Conservation (phyloP, 1,284 basidiomycete genomes). For the Puccinia hordei region DNA sequence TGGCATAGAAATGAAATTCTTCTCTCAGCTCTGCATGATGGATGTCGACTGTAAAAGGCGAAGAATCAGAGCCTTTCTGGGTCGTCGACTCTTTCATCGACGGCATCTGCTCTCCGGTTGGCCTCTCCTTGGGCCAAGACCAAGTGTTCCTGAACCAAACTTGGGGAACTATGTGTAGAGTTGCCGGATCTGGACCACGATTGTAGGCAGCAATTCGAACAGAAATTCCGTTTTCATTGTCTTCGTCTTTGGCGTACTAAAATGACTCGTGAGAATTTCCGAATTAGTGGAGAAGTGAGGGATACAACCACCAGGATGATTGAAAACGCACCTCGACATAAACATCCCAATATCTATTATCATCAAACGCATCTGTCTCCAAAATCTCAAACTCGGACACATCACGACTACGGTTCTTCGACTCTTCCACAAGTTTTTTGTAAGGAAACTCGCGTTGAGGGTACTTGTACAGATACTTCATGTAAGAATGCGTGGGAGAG, state of each 20-base stretch:
- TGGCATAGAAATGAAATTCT: constrained; percentile 74
- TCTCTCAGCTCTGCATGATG: constrained; percentile 67
- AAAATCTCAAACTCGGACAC: constrained; percentile 89
- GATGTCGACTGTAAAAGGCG: constrained; percentile 66
- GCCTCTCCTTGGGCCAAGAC: constrained; percentile 86
- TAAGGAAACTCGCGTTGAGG: constrained; percentile 90
- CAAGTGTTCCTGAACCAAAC: constrained; percentile 97
- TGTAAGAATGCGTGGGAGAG: constrained; percentile 97
- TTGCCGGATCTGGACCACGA: constrained; percentile 91
- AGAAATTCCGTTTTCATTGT: constrained; percentile 82
- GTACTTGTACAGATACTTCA: constrained; percentile 99
- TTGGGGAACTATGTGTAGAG: constrained; percentile 89
- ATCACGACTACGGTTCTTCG: constrained; percentile 76
- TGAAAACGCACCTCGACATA: constrained; percentile 74
- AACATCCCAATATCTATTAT: constrained; percentile 95
- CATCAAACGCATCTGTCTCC: constrained; percentile 88
- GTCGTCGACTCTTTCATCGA: constrained; percentile 64
- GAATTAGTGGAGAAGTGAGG: background rate
- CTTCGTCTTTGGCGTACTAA: constrained; percentile 95
- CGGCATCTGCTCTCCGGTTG: constrained; percentile 68
- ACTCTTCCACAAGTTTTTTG: constrained; percentile 86
- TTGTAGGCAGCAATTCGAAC: constrained; percentile 96
- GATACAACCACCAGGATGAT: background rate
- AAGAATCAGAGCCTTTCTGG: constrained; percentile 69
- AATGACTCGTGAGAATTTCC: constrained; percentile 2